These are phyloP conservation scores for Trametes polyzona DNA, from an alignment of 1,284 basidiomycete genomes.

Conservation along the genomic window DNA sequence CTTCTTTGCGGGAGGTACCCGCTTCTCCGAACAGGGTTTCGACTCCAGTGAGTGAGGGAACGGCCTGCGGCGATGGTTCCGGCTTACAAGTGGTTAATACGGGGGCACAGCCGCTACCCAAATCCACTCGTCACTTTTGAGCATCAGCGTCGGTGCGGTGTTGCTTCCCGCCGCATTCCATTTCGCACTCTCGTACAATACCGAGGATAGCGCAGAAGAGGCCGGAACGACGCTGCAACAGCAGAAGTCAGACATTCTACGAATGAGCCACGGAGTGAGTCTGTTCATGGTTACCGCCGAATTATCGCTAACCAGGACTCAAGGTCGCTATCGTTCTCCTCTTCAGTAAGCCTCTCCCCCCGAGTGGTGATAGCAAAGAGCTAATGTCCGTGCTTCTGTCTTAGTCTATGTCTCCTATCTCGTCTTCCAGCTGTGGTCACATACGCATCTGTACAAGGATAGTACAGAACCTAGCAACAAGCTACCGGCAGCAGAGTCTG, in stretches of 20 bases:
- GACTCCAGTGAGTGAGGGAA: slow-evolving; percentile 68
- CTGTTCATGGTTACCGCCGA: not conserved
- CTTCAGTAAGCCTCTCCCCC: slow-evolving; percentile 55
- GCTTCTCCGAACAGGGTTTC: slow-evolving; percentile 80
- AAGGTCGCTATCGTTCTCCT: slow-evolving; percentile 75
- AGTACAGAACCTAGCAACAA: slow-evolving; percentile 43
- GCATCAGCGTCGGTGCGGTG: slow-evolving; percentile 78
- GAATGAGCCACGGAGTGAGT: slow-evolving; percentile 84
- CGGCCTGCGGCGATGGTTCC: too few species aligned
- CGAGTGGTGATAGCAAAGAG: not conserved
- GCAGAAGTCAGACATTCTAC: slow-evolving; percentile 60
- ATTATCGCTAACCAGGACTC: not conserved
- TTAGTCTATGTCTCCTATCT: slow-evolving; percentile 77
- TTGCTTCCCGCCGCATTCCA: slow-evolving; percentile 82
- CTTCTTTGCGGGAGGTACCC: slow-evolving; percentile 79
- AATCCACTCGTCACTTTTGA: slow-evolving; percentile 82
- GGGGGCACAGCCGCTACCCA: slow-evolving; percentile 76
- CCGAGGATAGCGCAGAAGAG: slow-evolving; percentile 30
- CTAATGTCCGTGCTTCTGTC: not conserved
- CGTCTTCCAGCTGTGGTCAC: slow-evolving; percentile 88
- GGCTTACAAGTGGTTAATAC: too few species aligned
- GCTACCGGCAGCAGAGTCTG: slow-evolving; percentile 33
- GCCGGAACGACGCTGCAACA: slow-evolving; percentile 31
- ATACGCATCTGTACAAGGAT: slow-evolving; percentile 79
- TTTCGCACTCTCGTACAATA: slow-evolving; percentile 53